Base-by-base conservation (phyloP, 1,284 basidiomycete species). In the Ceratobasidium sp. region DNA sequence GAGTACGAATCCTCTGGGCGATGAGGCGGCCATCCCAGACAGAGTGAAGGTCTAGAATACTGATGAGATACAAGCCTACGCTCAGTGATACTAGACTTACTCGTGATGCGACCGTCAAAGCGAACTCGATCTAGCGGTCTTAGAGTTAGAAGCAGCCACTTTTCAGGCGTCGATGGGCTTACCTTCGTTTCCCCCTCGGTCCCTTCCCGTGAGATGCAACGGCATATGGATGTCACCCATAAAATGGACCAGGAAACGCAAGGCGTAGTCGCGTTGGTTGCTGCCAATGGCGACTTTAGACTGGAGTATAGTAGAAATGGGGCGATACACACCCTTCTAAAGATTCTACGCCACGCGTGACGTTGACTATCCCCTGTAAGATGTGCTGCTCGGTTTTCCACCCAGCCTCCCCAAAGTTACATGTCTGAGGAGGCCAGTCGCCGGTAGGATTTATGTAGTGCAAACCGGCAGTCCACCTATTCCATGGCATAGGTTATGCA, bases 221-320 rank as follows among this genome's bases (percentile, higher is more conserved):
- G 96, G 96, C 87, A 93, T 92, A 80, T 97, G 96, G 86, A 97
- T 86, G 80, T 98, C 96, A 0, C 96, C 96, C 9, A 97, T 76
- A 77, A 95, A 96, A 81, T 98, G 96, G 47, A 96, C 89, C 63
- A 98, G 85, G 85, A 97, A 98, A 81, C 94, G 93, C 80, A 97
- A 85, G 1, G 95, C 93, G 80, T 85, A 83, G 78, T 87, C 86
- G 15, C 83, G 81, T 69, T 81, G 79, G 62, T 74, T 76, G 7
- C 80, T 79, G 29, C 56, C 31, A 9, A 3, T 17, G 2, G 9
- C 11, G 4, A 41, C 73, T 56, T 64, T 48, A 48, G 24, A 41
- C 11, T 27, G 15, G 1, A 44, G 53, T 63, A 3, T 77, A 75
- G n/a, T 78, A 31, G 33, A 71, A 47, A 9, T 87, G n/a, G 59